These are phyloP conservation scores for Pyrenochaeta sp. DNA, from an alignment of 2,329 filamentous ascomycete genomes.

Conservation along the genomic window DNA sequence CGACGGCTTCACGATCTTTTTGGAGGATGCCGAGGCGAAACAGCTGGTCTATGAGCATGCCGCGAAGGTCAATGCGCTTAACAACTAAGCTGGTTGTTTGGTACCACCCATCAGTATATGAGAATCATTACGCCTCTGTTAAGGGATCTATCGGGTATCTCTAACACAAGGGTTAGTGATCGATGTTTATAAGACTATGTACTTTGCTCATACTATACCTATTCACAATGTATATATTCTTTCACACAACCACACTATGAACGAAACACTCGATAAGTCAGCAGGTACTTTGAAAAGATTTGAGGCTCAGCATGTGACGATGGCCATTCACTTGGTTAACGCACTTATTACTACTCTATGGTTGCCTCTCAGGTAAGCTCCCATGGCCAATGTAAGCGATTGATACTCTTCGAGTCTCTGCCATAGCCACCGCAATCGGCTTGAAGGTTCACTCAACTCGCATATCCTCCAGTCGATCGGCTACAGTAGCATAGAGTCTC, in stretches of 20 bases:
- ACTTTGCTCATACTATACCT: not conserved
- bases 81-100: slow-evolving; percentile 1
- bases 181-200: not conserved
- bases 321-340: not conserved
- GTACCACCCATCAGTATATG: not conserved
- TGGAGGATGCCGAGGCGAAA: slow-evolving; percentile 51
- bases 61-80: slow-evolving; percentile 31
- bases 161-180: not conserved
- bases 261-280: not conserved
- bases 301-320: no score
- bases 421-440: not conserved
- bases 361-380: no score
- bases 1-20: slow-evolving; percentile 65
- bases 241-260: not conserved
- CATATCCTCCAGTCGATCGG: not conserved
- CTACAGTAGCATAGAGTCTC: not conserved
- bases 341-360: not conserved
- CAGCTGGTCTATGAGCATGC: slow-evolving; percentile 32
- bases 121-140: not conserved
- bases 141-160: not conserved
- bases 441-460: not conserved
- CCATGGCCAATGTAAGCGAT: not conserved
- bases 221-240: not conserved
- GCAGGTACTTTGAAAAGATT: no score
- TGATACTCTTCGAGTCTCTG: not conserved